Percentiles rank a stretch among this genome's conserved stretches.
phyloP scores from a whole-genome alignment of 2,329 filamentous ascomycete species.

The Macrophomina tecta region DNA sequence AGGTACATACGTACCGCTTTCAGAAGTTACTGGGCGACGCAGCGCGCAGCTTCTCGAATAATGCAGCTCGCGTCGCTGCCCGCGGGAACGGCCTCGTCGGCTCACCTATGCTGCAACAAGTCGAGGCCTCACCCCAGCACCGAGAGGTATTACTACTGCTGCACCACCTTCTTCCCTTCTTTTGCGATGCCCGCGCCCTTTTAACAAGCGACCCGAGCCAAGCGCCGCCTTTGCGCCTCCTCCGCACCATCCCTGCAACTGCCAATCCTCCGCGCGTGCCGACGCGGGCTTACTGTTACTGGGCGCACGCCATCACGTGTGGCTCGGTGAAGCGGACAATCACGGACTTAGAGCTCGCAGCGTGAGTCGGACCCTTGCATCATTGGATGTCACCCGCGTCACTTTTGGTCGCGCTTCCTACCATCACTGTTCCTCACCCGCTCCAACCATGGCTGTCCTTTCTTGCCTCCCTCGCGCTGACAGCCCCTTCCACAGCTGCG shows the following conservation, averaged over 20 bases:
- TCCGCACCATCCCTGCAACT: neutral
- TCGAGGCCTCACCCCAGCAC: too few relatives aligned
- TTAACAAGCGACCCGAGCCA: neutral
- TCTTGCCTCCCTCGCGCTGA: neutral
- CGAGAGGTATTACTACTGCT: neutral
- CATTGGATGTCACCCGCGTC: slow-evolving; percentile 13
- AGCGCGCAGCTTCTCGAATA: too few relatives aligned
- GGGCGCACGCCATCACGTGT: slow-evolving; percentile 18
- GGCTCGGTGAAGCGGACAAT: neutral
- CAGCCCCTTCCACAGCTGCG: slow-evolving; percentile 14
- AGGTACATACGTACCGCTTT: too few relatives aligned
- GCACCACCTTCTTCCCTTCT: neutral
- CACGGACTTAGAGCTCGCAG: neutral
- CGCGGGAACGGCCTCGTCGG: too few relatives aligned
- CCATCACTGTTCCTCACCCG: slow-evolving; percentile 1
- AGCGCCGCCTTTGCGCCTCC: neutral
- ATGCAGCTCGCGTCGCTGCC: too few relatives aligned
- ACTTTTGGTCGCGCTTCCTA: neutral
- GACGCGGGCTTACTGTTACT: neutral
- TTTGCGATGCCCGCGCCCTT: neutral
- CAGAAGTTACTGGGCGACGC: too few relatives aligned
- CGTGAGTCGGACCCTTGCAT: slow-evolving; percentile 21
- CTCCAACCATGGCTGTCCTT: slow-evolving; percentile 5
- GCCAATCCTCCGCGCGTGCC: neutral
- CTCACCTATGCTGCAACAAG: too few relatives aligned